Base-by-base conservation (phyloP, 805 yeast genomes). In the Candida sphagnicola region DNA sequence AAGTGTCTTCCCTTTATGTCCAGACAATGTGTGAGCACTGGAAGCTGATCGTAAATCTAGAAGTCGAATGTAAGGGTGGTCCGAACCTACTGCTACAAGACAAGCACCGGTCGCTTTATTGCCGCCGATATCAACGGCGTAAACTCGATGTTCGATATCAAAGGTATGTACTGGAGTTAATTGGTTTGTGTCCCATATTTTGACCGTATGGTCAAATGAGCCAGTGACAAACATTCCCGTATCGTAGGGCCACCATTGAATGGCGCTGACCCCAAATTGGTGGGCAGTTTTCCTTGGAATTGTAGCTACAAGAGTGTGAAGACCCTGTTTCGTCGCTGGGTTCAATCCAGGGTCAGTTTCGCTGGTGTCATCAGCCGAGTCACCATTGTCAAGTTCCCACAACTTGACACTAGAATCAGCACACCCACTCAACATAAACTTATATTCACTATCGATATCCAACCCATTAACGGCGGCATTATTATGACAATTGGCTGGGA, bases 161-260 rank as follows among this genome's bases (percentile, higher is more conserved):
- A 87, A 84, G 3, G 76, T 59, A 49, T 85, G 86, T 0, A 78
- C 95, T 14, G 77, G 76, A n/a, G 69, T 67, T 46, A 89, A 61
- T 13, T 72, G 62, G 39, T 73, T 73, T 0, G 96, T 74, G 54
- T 88, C 96, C 95, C 95, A 90, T 1, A 88, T 69, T 45, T 81
- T 84, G 16, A 89, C 75, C 0, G 78, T 74, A 41, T 75, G 78
- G 57, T 90, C 97, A 56, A 80, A 87, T 0, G 96, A 86, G 1
- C 88, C 78, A 2, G 88, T 75, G 14, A 88, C 70, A 62, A 88
- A 89, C 80, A 90, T 72, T 1, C 96, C 96, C 24, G 81, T 78
- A 58, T 90, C 97, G 32, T 66, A 65, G 0, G 93, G 89, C 91
- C 96, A 91, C 97, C 97, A 90, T 49, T 73, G 68, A 1, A 86